Conservation (phyloP, 2,329 filamentous ascomycete species). For the Aureobasidium pullulans region DNA sequence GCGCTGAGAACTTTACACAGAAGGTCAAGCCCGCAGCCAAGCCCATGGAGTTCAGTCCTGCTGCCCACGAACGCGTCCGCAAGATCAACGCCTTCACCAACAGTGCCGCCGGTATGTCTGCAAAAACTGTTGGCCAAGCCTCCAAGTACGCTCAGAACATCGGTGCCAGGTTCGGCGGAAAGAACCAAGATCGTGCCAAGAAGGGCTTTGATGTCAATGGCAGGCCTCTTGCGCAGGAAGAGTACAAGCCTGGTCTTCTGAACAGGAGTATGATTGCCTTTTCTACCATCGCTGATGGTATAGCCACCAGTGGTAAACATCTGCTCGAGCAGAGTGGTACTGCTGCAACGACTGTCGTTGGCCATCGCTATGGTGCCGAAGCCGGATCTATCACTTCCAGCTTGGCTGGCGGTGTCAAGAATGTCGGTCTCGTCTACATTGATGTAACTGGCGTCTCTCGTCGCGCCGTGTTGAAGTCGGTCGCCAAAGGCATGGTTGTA, state of each 20-base stretch:
- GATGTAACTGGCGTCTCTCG: constrained; percentile 90
- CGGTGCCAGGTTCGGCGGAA: constrained; percentile 66
- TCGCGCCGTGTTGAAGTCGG: constrained; percentile 82
- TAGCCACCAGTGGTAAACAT: constrained; percentile 77
- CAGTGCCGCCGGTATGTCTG: constrained; percentile 68
- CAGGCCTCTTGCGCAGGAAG: constrained; percentile 40
- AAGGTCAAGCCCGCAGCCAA: constrained; percentile 70
- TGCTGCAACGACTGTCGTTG: constrained; percentile 78
- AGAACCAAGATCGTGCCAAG: constrained; percentile 45
- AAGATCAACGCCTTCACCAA: constrained; percentile 83
- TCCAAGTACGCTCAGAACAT: constrained; percentile 82
- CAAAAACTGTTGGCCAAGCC: constrained; percentile 81
- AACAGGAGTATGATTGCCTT: constrained; percentile 98
- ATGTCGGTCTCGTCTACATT: constrained; percentile 94
- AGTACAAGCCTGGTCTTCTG: constrained; percentile 82
- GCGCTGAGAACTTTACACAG: constrained; percentile 73
- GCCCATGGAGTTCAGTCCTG: constrained; percentile 79
- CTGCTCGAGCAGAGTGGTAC: constrained; percentile 66
- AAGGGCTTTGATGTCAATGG: constrained; percentile 65
- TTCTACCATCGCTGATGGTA: constrained; percentile 85
- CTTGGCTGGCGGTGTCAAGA: constrained; percentile 82
- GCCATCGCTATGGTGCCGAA: constrained; percentile 82
- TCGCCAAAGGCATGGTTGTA: constrained; percentile 93
- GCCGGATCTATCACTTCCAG: constrained; percentile 70
- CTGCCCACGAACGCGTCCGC: constrained; percentile 76